Conservation (phyloP, 108 stramenopile species). For the Schizochytrium sp. region DNA sequence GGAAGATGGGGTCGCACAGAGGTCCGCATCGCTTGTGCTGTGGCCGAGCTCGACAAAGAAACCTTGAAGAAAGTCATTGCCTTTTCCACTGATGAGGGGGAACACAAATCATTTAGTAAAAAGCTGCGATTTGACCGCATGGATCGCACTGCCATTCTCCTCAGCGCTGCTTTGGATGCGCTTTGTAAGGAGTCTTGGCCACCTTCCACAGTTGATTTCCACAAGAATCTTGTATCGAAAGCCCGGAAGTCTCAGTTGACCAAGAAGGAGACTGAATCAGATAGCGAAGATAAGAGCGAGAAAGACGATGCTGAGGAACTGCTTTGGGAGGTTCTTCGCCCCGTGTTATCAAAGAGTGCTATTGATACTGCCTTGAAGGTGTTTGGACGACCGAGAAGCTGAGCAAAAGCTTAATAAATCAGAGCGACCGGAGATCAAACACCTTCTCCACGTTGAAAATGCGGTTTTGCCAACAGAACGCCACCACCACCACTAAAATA, state of each 20-base stretch:
- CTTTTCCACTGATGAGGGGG: neutral
- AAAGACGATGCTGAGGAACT: slow-evolving; percentile 23
- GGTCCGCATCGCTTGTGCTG: neutral
- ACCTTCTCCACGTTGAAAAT: neutral
- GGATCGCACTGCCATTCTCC: slow-evolving; percentile 5
- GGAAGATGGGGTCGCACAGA: neutral
- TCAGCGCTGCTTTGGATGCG: neutral
- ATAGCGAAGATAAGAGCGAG: neutral
- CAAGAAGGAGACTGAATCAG: neutral
- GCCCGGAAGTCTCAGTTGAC: neutral
- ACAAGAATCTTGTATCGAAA: neutral
- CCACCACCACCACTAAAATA: too few species aligned
- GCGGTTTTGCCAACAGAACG: neutral
- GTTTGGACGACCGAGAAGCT: neutral
- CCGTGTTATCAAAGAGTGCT: neutral
- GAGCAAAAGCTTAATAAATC: neutral
- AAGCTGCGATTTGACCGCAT: slow-evolving; percentile 13
- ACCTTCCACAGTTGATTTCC: neutral
- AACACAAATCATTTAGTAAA: neutral
- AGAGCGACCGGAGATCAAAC: neutral
- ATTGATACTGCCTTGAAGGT: neutral
- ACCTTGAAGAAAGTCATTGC: neutral
- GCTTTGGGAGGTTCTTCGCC: slow-evolving; percentile 31
- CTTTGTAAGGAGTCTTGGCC: neutral
- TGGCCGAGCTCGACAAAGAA: neutral